These are phyloP conservation scores for Cornus florida DNA, from an alignment of 148 eudicot species.

Conservation along the genomic window DNA sequence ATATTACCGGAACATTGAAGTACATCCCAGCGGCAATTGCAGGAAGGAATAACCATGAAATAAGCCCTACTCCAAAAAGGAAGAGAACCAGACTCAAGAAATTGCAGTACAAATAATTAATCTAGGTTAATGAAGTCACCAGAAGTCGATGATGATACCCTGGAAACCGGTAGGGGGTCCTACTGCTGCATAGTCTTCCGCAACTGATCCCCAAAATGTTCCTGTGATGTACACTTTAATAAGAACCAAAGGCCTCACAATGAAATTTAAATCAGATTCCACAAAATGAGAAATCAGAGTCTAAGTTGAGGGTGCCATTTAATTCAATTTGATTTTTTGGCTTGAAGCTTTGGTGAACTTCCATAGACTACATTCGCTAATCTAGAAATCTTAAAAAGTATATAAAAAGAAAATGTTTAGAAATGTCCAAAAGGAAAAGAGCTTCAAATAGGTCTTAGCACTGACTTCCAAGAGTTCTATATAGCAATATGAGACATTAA, in stretches of 20 bases:
- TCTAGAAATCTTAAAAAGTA: too few species aligned
- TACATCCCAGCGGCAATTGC: conserved; percentile 84
- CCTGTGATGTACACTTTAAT: conserved; percentile 32
- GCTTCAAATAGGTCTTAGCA: background rate
- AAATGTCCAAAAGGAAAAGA: background rate
- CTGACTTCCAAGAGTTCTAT: background rate
- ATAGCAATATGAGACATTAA: background rate
- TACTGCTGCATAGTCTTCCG: conserved; percentile 67
- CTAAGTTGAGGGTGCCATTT: background rate
- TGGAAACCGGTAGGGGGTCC: conserved; percentile 89
- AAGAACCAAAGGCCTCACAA: background rate
- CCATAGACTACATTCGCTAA: too few species aligned
- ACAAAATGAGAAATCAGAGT: background rate
- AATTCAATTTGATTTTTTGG: too few species aligned
- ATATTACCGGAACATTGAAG: conserved; percentile 70
- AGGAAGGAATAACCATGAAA: conserved; percentile 89
- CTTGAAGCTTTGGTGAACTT: too few species aligned
- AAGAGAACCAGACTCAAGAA: background rate
- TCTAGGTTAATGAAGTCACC: background rate
- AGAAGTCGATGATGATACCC: conserved; percentile 36
- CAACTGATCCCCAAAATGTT: conserved; percentile 61
- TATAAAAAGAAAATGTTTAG: too few species aligned
- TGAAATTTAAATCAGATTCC: background rate
- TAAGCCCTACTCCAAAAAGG: conserved; percentile 48
- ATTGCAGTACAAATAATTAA: background rate